A percentile compares a stretch with the other conserved stretches of the same genome.
These are phyloP conservation scores for Dianthus caryophyllus DNA, from an alignment of 148 eudicot species.

Conservation along the genomic window DNA sequence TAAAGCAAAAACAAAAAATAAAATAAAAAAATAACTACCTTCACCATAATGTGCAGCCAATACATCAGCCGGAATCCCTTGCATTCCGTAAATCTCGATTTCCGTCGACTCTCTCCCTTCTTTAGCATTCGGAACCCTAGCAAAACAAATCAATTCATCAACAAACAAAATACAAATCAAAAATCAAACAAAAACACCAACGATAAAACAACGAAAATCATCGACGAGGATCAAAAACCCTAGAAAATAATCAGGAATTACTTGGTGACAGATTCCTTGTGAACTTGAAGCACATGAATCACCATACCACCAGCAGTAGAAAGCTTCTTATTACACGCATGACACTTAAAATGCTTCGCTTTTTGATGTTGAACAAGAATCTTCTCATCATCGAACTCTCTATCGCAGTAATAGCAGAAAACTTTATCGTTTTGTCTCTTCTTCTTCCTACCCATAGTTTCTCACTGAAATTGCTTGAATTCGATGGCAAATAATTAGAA, in stretches of 20 bases:
- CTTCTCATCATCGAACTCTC: slow-evolving; percentile 98
- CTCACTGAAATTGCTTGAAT: neutral
- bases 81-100: slow-evolving; percentile 96
- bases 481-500: neutral
- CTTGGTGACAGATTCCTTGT: slow-evolving; percentile 88
- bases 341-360: slow-evolving; percentile 95
- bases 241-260: slow-evolving; percentile 11
- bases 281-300: slow-evolving; percentile 96
- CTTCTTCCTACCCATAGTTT: slow-evolving; percentile 76
- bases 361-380: slow-evolving; percentile 92
- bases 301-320: slow-evolving; percentile 96
- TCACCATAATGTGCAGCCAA: slow-evolving; percentile 89
- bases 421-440: slow-evolving; percentile 59
- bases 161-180: neutral
- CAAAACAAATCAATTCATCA: neutral
- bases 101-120: slow-evolving; percentile 84
- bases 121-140: slow-evolving; percentile 97
- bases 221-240: neutral
- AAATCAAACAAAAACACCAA: neutral
- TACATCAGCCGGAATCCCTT: slow-evolving; percentile 79
- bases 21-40: slow-evolving; percentile 28
- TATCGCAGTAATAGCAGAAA: slow-evolving; percentile 95
- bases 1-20: neutral
- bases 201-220: neutral
- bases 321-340: slow-evolving; percentile 93